These are phyloP conservation scores for Auricularia auricula-judae DNA, from an alignment of 768 basidiomycete genomes.

Conservation along the genomic window DNA sequence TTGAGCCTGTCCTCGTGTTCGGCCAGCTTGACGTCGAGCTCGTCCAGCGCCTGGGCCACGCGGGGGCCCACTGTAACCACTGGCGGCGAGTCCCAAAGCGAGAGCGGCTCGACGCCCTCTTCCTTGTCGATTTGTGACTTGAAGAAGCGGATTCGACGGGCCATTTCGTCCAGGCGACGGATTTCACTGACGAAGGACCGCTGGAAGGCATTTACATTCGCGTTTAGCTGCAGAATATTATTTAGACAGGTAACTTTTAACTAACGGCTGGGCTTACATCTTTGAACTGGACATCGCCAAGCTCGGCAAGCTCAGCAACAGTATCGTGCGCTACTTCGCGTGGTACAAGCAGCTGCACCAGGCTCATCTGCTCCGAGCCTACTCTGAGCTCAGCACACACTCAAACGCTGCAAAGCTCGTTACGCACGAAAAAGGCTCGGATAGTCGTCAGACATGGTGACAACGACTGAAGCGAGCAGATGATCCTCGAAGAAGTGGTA, in stretches of 20 bases:
- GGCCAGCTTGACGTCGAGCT: constrained; percentile 74
- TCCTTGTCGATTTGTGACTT: constrained; percentile 75
- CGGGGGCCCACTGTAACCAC: constrained; percentile 85
- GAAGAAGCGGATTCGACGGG: constrained; percentile 88
- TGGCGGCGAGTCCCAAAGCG: constrained; percentile 77
- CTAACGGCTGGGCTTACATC: constrained; percentile 50
- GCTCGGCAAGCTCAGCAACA: constrained; percentile 87
- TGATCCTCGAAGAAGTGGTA: too few relatives aligned
- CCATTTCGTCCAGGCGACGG: constrained; percentile 91
- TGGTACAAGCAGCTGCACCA: constrained; percentile 94
- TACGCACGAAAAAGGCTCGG: constrained; percentile 13
- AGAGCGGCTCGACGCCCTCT: constrained; percentile 68
- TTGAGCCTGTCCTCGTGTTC: constrained; percentile 77
- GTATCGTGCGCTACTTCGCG: constrained; percentile 97
- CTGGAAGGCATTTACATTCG: constrained; percentile 93
- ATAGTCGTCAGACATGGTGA: constrained; percentile 7
- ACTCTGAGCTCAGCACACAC: not conserved
- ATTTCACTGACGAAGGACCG: constrained; percentile 96
- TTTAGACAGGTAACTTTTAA: not conserved
- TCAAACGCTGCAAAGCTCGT: not conserved
- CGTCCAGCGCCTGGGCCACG: constrained; percentile 87
- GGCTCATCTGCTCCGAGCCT: constrained; percentile 98
- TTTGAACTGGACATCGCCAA: constrained; percentile 94
- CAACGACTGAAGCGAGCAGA: not conserved
- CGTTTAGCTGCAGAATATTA: constrained; percentile 59